Base-by-base conservation (phyloP, 2,329 filamentous ascomycete species). In the Venturia oleaginea region DNA sequence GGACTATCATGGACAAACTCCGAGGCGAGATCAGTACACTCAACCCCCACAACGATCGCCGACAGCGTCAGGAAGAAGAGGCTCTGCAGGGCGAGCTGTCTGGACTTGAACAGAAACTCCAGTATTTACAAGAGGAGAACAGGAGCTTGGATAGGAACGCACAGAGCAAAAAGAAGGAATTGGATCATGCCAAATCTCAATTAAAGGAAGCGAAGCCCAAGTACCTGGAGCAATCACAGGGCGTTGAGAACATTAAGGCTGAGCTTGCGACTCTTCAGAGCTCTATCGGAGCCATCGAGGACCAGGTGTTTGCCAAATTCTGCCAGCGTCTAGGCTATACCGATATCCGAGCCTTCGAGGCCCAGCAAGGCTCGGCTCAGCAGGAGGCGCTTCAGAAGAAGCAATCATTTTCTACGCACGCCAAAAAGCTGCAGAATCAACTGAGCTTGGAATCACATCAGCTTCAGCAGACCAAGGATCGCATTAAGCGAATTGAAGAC, bases 311-410 rank as follows among this genome's bases (percentile, higher is more conserved):
- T 75, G 82, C 82, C 27, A 81, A 82, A 48, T 99, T 99, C 78
- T 99, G 94, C 78, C 84, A 86, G 70, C 86, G 90, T 64, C 85
- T 97, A 24, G 91, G 92, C 0, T 97, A 96, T 74, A 82, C 85
- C 65, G 88, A 95, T 71, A 95, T 99, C 68, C 90, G 93, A 65
- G 90, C 91, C 65, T 99, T 97, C 71, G 92, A 97, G 73, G 89
- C 89, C 32, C 92, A 95, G 69, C 94, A 97, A 76, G 93, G 94
- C 60, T 92, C 89, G 51, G 80, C 96, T 60, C 92, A 97, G 75
- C 91, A 96, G 74, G 91, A 97, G 73, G 90, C 90, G 55, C 87
- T 88, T 0, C 87, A 94, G 75, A 92, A 92, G 79, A 91, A 91
- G 67, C 86, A 90, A 63, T 87, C 92, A 68, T 97, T 96, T 70